These are phyloP conservation scores for Picea glauca DNA, from an alignment of 75 land plant species.

Conservation along the genomic window DNA sequence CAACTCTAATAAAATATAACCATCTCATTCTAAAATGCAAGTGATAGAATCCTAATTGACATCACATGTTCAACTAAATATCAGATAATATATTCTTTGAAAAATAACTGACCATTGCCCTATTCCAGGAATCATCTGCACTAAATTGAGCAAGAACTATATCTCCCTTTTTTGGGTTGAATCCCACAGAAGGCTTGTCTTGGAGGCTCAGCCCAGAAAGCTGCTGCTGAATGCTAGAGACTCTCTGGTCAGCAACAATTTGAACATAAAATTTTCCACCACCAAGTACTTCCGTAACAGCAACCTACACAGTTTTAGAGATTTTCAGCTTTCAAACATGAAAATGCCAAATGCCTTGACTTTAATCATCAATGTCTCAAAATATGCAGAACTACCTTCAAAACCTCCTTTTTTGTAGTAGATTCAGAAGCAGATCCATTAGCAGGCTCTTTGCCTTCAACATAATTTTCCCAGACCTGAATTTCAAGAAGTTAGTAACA, in stretches of 20 bases:
- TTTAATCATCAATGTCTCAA: not conserved
- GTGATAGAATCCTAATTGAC: not conserved
- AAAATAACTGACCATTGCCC: conserved; percentile 70
- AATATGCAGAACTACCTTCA: conserved; percentile 38
- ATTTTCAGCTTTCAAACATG: not conserved
- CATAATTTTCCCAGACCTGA: conserved; percentile 94
- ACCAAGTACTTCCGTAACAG: conserved; percentile 84
- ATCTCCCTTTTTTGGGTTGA: conserved; percentile 90
- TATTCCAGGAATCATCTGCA: conserved; percentile 89
- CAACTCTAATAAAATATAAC: not conserved
- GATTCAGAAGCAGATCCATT: conserved; percentile 41
- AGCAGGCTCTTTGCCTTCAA: conserved; percentile 79
- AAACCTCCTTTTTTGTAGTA: conserved; percentile 62
- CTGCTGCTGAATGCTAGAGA: conserved; percentile 69
- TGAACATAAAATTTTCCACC: conserved; percentile 96
- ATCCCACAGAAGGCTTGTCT: conserved; percentile 61
- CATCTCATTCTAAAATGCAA: not conserved
- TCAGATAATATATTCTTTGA: not conserved
- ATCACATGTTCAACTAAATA: not conserved
- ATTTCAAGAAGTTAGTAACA: not conserved
- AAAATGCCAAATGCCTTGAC: not conserved
- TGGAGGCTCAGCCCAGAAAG: conserved; percentile 62
- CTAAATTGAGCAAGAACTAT: conserved; percentile 86
- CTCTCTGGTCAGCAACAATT: conserved; percentile 62
- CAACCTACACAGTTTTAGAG: conserved; percentile 43